These are phyloP conservation scores for Trichodelitschia bisporula DNA, from an alignment of 495 filamentous ascomycete species.

Conservation along the genomic window DNA sequence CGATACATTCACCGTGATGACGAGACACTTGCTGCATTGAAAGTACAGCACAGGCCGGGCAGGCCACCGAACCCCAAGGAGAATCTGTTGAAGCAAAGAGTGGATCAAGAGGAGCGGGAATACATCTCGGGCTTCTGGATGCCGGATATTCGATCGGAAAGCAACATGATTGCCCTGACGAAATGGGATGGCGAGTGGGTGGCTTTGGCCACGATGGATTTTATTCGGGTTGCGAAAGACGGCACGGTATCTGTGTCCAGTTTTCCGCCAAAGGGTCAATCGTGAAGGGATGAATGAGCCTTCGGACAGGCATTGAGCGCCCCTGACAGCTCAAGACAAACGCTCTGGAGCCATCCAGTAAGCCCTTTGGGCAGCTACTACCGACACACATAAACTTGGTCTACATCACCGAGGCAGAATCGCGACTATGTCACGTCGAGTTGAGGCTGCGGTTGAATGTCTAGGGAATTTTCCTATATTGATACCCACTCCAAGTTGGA, in stretches of 20 bases:
- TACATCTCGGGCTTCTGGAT: slow-evolving; percentile 62
- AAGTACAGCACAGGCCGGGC: slow-evolving; percentile 55
- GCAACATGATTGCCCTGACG: slow-evolving; percentile 26
- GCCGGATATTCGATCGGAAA: slow-evolving; percentile 31
- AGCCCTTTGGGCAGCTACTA: background rate
- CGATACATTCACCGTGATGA: slow-evolving; percentile 53
- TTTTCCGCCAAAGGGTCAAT: slow-evolving; percentile 17
- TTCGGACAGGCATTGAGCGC: background rate
- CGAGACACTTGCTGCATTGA: slow-evolving; percentile 46
- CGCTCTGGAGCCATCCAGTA: background rate
- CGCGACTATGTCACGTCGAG: too few species aligned
- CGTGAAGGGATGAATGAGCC: slow-evolving; percentile 2
- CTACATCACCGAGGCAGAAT: too few species aligned
- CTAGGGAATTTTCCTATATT: too few species aligned
- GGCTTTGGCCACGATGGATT: slow-evolving; percentile 30
- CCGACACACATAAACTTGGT: background rate
- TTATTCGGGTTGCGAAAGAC: slow-evolving; percentile 14
- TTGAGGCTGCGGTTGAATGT: too few species aligned
- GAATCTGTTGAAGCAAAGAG: slow-evolving; percentile 46
- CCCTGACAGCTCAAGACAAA: background rate
- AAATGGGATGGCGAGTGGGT: slow-evolving; percentile 41
- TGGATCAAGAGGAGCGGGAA: slow-evolving; percentile 50
- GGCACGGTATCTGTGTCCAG: slow-evolving; percentile 11
- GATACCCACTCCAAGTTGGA: too few species aligned
- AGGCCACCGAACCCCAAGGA: slow-evolving; percentile 56